phyloP scores from a whole-genome alignment of 331 rosid genomes.

The Spiraea crenata region DNA sequence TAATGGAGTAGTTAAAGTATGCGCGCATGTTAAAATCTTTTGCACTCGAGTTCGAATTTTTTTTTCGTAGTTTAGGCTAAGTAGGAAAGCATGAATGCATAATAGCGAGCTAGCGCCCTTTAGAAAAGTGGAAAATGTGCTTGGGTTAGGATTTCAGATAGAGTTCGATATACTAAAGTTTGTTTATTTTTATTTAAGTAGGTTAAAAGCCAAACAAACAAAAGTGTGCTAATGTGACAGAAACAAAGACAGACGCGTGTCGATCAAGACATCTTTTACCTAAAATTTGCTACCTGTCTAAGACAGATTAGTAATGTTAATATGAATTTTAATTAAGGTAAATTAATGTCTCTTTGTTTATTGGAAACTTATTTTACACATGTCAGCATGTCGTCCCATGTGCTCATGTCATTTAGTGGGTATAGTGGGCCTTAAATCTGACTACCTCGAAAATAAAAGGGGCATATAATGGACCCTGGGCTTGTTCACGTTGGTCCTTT shows the following conservation, averaged over 20 bases:
- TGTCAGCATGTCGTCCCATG: not conserved
- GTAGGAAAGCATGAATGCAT: too few species aligned
- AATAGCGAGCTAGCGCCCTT: too few species aligned
- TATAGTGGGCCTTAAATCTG: not conserved
- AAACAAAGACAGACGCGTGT: not conserved
- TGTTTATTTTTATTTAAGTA: not conserved
- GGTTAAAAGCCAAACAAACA: too few species aligned
- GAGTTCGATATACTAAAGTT: not conserved
- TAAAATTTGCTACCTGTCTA: not conserved
- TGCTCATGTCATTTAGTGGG: not conserved
- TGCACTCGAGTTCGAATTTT: too few species aligned
- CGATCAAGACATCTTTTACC: not conserved
- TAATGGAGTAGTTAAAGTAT: too few species aligned
- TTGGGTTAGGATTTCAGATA: not conserved
- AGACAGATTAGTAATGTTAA: too few species aligned
- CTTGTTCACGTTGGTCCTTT: not conserved
- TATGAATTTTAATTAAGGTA: not conserved
- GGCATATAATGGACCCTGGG: not conserved
- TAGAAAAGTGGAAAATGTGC: not conserved
- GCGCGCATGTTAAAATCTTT: too few species aligned
- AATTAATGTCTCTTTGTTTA: not conserved
- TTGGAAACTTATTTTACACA: not conserved
- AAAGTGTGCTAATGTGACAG: slow-evolving; percentile 3
- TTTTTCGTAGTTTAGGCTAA: too few species aligned
- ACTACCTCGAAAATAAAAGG: not conserved